Percentiles rank a stretch among this genome's conserved stretches.
Evolutionary conservation across 345 rosid species (phyloP).

Genomic region (Lumnitzera racemosa): DNA sequence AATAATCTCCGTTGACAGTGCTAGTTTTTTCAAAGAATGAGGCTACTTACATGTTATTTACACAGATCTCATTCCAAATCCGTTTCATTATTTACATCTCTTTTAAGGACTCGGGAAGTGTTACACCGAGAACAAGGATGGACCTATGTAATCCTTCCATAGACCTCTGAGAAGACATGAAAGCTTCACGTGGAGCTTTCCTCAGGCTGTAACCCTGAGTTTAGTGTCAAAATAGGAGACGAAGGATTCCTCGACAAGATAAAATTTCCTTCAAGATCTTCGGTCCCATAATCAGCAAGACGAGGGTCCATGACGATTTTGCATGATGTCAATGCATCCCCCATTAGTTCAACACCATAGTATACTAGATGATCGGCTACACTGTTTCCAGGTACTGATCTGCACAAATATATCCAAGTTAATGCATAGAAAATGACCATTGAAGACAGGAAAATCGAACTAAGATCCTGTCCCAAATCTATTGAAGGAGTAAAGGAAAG

Average conservation of each 20-base stretch:
- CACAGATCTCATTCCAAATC: no score
- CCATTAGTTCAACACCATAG: constrained; percentile 56
- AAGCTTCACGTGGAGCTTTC: constrained; percentile 3
- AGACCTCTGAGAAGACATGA: no score
- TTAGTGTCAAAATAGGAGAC: constrained; percentile 18
- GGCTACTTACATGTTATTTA: no score
- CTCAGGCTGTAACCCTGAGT: constrained; percentile 9
- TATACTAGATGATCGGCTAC: constrained; percentile 65
- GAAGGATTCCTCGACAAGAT: constrained; percentile 34
- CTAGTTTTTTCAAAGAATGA: no score
- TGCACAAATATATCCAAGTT: constrained; percentile 13
- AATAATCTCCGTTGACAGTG: no score
- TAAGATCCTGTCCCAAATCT: neutral
- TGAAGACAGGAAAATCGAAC: neutral
- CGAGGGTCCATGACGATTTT: constrained; percentile 52
- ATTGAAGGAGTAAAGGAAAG: neutral
- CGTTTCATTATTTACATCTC: no score
- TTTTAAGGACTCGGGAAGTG: no score
- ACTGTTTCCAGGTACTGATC: constrained; percentile 75
- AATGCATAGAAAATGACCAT: neutral
- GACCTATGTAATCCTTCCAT: no score
- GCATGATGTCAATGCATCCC: constrained; percentile 54
- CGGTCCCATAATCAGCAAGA: constrained; percentile 25
- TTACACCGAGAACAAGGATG: no score
- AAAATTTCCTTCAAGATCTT: constrained; percentile 55